Conservation (phyloP, 257 asterid genomes). For the Solanum piurae region DNA sequence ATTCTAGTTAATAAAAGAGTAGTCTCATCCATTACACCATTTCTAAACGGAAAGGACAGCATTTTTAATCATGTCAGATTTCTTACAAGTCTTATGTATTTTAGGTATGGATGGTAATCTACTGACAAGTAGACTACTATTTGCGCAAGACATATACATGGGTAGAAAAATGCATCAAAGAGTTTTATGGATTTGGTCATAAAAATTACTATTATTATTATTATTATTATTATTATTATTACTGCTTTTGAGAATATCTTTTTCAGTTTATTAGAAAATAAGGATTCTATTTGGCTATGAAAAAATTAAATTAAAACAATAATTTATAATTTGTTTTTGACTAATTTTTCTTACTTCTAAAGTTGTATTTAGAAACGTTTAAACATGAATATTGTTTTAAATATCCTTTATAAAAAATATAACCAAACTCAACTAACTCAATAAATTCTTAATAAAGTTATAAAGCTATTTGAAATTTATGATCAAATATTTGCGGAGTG, state of each 20-base stretch:
- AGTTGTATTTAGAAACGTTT: not conserved
- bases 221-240: too few relatives aligned
- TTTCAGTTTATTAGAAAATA: too few relatives aligned
- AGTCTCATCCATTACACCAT: not conserved
- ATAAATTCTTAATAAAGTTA: too few relatives aligned
- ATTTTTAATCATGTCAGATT: not conserved
- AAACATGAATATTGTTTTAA: too few relatives aligned
- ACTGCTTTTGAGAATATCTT: too few relatives aligned
- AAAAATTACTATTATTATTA: too few relatives aligned
- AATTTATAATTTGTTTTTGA: not conserved
- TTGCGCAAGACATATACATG: not conserved
- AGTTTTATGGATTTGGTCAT: not conserved
- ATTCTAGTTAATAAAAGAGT: too few relatives aligned
- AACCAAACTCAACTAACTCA: not conserved
- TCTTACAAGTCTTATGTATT: not conserved
- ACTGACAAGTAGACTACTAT: not conserved
- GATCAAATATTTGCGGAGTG: not conserved
- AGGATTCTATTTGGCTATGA: not conserved
- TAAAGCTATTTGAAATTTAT: too few relatives aligned
- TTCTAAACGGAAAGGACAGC: not conserved
- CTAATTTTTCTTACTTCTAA: too few relatives aligned
- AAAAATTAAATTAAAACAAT: too few relatives aligned
- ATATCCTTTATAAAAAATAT: too few relatives aligned
- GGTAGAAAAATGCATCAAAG: not conserved
- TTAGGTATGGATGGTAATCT: conserved; percentile 33